Base-by-base conservation (phyloP, 257 asterid genomes). In the Fraxinus anomala region DNA sequence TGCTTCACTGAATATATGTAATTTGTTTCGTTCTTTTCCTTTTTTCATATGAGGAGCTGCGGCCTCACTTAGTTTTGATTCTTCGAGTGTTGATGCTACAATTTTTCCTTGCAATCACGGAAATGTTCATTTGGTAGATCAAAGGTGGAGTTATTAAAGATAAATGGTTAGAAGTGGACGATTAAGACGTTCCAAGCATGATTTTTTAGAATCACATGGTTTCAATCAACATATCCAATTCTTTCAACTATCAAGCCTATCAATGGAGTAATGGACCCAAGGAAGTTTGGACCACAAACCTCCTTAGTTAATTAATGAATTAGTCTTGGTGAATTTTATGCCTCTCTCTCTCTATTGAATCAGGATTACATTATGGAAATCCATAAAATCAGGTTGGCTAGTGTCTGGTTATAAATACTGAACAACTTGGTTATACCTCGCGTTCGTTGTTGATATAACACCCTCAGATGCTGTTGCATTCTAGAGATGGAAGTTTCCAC, bases 1-100 rank as follows among this genome's bases (percentile, higher is more conserved):
- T 71, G 72, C 69, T 82, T 68, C 74, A 67, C 73, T 3, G 28
- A 71, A 36, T 73, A 44, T 73, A 70, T 3, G 30, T 63, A 10
- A 23, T 24, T n/a, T 63, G 33, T 26, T 34, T 26, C 2, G 0
- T 26, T 26, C 17, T 3, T 26, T 26, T 26, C 6, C 69, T 3
- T 24, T 66, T 47, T 71, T 24, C 37, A 36, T 47, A 24, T 3
- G 69, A 63, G 34, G 34, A 63, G 19, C 69, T 63, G 16, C 69
- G 0, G 1, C 31, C 0, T 19, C 34, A 63, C 34, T 9, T 63
- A 11, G 69, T 11, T 63, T 30, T 56, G 19, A 63, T 63, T 63
- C 69, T 24, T 63, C n/a, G 11, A 63, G 36, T 63, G 36, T 12
- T 3, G 1, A 17, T 63, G 34, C 69, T 24, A 24, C 19, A 34